Conservation (phyloP, 805 yeast genomes). For the Lipomyces kockii region DNA sequence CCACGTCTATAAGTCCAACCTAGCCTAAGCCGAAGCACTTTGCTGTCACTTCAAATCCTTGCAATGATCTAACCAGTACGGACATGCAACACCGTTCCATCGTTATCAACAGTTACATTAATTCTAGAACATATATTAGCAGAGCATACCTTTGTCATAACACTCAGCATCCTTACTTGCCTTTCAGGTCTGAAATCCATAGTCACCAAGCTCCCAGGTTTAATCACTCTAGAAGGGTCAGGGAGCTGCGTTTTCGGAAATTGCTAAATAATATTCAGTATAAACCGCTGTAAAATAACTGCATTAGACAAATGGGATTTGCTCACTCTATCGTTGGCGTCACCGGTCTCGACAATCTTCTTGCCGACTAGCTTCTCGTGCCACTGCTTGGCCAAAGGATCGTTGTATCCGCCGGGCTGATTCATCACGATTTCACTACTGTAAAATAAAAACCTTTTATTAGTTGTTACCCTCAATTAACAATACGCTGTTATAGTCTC, state of each 20-base stretch:
- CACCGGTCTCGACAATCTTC: constrained; percentile 19
- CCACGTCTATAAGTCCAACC: not conserved
- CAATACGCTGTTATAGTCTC: no score
- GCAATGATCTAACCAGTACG: constrained; percentile 31
- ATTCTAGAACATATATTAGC: constrained; percentile 19
- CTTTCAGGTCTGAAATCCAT: constrained; percentile 38
- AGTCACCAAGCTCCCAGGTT: constrained; percentile 36
- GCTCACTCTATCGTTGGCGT: constrained; percentile 20
- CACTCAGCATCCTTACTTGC: constrained; percentile 16
- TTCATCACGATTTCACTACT: not conserved
- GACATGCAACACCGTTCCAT: constrained; percentile 34
- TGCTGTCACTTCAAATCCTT: not conserved
- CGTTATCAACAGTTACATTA: constrained; percentile 34
- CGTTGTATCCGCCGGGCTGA: constrained; percentile 19
- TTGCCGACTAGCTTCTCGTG: constrained; percentile 26
- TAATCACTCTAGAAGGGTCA: constrained; percentile 35
- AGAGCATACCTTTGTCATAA: not conserved
- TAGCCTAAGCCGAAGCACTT: not conserved
- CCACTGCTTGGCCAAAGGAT: constrained; percentile 25
- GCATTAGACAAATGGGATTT: not conserved
- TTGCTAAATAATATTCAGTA: not conserved
- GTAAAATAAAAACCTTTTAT: not conserved
- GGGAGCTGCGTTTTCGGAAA: constrained; percentile 34
- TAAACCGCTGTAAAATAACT: not conserved
- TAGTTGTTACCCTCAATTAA: no score